Conservation (phyloP, 2,329 filamentous ascomycete genomes). For the Talaromyces albobiverticillius region DNA sequence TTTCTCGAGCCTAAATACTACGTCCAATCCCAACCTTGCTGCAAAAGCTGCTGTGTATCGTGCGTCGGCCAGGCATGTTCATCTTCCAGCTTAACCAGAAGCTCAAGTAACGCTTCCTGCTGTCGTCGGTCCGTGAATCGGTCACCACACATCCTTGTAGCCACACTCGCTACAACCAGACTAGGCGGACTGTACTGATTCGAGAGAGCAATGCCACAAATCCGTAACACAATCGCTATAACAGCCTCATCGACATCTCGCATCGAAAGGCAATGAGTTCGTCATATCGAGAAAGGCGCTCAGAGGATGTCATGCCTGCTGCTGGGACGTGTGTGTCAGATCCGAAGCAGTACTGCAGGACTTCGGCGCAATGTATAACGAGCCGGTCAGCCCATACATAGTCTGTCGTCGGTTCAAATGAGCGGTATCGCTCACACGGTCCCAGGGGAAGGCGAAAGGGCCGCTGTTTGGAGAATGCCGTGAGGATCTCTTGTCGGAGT, state of each 20-base stretch:
- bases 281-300: neutral
- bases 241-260: no score
- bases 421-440: slow-evolving; percentile 36
- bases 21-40: slow-evolving; percentile 45
- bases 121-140: slow-evolving; percentile 47
- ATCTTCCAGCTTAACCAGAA: slow-evolving; percentile 44
- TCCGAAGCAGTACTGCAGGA: slow-evolving; percentile 8
- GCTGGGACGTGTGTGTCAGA: neutral
- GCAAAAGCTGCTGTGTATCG: slow-evolving; percentile 47
- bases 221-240: no score
- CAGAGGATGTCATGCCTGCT: neutral
- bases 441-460: slow-evolving; percentile 37
- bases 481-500: slow-evolving; percentile 50
- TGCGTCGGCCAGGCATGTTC: slow-evolving; percentile 55
- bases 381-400: slow-evolving; percentile 51
- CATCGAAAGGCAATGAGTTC: neutral
- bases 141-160: slow-evolving; percentile 55
- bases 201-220: no score
- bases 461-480: slow-evolving; percentile 42
- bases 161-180: no score
- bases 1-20: no score
- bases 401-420: slow-evolving; percentile 31
- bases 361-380: slow-evolving; percentile 58
- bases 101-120: slow-evolving; percentile 47
- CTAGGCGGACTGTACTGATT: no score